Percentiles rank a stretch among this genome's conserved stretches.
phyloP scores from a whole-genome alignment of 331 rosid genomes.

The Telfairia occidentalis region DNA sequence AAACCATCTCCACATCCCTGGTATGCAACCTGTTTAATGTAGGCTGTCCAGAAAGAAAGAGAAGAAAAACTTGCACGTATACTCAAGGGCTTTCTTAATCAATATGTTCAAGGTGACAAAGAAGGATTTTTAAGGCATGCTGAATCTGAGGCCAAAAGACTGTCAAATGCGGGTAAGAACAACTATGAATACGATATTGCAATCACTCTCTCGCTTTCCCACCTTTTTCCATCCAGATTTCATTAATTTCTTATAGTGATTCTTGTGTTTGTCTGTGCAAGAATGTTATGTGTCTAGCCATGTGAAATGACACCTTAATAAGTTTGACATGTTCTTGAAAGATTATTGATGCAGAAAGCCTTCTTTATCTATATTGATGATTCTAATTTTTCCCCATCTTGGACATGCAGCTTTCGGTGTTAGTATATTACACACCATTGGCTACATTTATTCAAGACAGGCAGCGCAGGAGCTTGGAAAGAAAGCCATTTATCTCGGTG shows the following conservation, averaged over 20 bases:
- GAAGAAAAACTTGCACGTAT: constrained; percentile 68
- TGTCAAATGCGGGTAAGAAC: constrained; percentile 56
- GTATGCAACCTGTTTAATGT: constrained; percentile 7
- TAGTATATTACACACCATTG: constrained; percentile 60
- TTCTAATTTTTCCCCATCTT: constrained; percentile 12
- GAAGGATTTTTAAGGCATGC: constrained; percentile 55
- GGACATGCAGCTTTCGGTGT: constrained; percentile 64
- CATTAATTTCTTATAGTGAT: neutral
- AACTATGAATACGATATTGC: neutral
- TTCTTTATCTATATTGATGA: neutral
- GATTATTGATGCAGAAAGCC: neutral
- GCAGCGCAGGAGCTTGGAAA: constrained; percentile 95
- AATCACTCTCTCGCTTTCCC: neutral
- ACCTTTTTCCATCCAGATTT: neutral
- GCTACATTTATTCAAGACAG: constrained; percentile 74
- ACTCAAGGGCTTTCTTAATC: constrained; percentile 51
- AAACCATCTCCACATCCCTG: neutral
- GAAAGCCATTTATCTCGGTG: constrained; percentile 74
- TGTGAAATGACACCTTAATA: neutral
- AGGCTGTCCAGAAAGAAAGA: constrained; percentile 83
- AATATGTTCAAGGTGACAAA: constrained; percentile 60
- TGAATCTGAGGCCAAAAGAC: constrained; percentile 77
- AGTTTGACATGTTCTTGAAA: neutral
- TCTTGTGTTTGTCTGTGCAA: neutral
- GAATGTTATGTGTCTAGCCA: neutral